These are phyloP conservation scores for Fomitopsis pinicola DNA, from an alignment of 1,284 basidiomycete genomes.

Conservation along the genomic window DNA sequence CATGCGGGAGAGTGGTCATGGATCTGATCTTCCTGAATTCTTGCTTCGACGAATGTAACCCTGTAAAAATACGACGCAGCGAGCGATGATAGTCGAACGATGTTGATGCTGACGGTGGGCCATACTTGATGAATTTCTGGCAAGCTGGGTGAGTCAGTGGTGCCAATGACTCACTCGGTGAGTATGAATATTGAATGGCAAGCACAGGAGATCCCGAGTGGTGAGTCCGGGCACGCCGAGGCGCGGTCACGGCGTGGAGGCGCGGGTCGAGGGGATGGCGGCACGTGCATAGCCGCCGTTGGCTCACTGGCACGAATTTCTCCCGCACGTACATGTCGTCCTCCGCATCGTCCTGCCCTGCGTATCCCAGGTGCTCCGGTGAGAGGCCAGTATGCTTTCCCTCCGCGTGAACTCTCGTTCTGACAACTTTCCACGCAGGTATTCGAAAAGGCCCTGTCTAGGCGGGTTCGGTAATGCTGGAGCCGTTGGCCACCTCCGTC, in stretches of 20 bases:
- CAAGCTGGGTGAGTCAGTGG: neutral
- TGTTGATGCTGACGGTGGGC: neutral
- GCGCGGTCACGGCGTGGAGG: neutral
- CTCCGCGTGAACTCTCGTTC: constrained; percentile 3
- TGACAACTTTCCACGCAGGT: neutral
- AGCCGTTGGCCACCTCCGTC: constrained; percentile 49
- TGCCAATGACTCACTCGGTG: neutral
- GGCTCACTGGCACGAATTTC: constrained; percentile 1
- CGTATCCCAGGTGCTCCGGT: constrained; percentile 12
- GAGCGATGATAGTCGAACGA: neutral
- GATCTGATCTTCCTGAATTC: neutral
- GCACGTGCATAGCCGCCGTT: constrained; percentile 10
- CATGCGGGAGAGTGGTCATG: constrained; percentile 37
- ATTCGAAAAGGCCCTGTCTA: constrained; percentile 28
- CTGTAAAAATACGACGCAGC: neutral
- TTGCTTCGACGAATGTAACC: neutral
- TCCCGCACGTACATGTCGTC: constrained; percentile 14
- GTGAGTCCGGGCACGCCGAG: neutral
- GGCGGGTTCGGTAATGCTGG: constrained; percentile 38
- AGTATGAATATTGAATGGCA: neutral
- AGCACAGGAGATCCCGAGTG: neutral
- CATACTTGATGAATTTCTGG: no score
- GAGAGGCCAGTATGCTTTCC: neutral
- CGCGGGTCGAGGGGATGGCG: neutral
- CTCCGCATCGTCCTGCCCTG: constrained; percentile 8